phyloP scores from a whole-genome alignment of 768 basidiomycete species.

The Chiua virens region DNA sequence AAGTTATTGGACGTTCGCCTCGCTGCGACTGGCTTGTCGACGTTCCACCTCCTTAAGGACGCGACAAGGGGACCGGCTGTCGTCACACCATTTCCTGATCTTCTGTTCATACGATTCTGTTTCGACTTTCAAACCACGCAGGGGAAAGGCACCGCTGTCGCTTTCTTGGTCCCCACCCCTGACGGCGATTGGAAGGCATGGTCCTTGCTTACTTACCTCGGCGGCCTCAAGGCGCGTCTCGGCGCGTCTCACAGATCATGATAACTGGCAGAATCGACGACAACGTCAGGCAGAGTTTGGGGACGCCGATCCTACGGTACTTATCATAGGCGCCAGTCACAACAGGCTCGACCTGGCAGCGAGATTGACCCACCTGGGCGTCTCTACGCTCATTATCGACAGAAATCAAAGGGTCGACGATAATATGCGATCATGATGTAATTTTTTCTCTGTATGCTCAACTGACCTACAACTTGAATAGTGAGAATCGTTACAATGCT shows the following conservation, averaged over 20 bases:
- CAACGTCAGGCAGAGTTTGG: slow-evolving; percentile 42
- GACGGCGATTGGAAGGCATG: slow-evolving; percentile 55
- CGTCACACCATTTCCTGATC: slow-evolving; percentile 46
- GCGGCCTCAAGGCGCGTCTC: slow-evolving; percentile 51
- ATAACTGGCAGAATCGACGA: slow-evolving; percentile 50
- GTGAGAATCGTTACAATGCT: slow-evolving; percentile 57
- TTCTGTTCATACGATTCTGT: slow-evolving; percentile 56
- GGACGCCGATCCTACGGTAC: slow-evolving; percentile 50
- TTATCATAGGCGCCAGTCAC: slow-evolving; percentile 66
- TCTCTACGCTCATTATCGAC: slow-evolving; percentile 57
- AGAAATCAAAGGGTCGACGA: slow-evolving; percentile 50
- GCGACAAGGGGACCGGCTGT: slow-evolving; percentile 28
- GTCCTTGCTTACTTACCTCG: slow-evolving; percentile 57
- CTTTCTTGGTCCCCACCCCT: slow-evolving; percentile 46
- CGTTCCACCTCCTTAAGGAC: slow-evolving; percentile 21
- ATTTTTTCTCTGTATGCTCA: no score
- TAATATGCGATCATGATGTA: slow-evolving; percentile 20
- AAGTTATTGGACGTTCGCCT: slow-evolving; percentile 40
- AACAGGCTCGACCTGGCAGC: slow-evolving; percentile 64
- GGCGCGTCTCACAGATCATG: slow-evolving; percentile 46
- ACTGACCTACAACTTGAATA: slow-evolving; percentile 14
- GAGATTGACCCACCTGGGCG: slow-evolving; percentile 55
- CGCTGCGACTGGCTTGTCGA: slow-evolving; percentile 12
- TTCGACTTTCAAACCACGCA: slow-evolving; percentile 54
- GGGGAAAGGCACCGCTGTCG: slow-evolving; percentile 52